Percentiles rank a stretch among this genome's conserved stretches.
These are phyloP conservation scores for Elaeagnus macrophylla DNA, from an alignment of 306 rosid genomes.

Conservation along the genomic window DNA sequence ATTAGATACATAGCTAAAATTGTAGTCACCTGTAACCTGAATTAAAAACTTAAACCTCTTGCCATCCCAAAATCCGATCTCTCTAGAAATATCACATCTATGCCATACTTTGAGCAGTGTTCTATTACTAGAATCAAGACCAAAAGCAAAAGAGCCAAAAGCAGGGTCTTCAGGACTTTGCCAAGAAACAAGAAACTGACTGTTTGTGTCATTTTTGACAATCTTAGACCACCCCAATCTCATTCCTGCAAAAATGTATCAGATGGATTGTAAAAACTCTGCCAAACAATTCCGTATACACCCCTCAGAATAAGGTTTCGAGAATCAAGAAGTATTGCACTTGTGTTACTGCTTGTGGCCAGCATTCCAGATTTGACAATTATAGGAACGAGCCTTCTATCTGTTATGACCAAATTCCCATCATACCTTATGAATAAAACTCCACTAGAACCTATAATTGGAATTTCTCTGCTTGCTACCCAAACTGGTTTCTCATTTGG, in stretches of 20 bases:
- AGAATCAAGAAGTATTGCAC: constrained; percentile 1
- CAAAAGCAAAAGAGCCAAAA: not conserved
- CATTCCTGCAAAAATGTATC: constrained; percentile 14
- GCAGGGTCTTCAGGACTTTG: not conserved
- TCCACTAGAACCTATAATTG: constrained; percentile 3
- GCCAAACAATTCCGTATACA: constrained; percentile 1
- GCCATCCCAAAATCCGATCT: constrained; percentile 14
- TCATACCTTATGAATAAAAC: constrained; percentile 3
- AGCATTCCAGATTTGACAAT: constrained; percentile 1
- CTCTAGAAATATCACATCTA: not conserved
- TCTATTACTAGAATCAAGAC: not conserved
- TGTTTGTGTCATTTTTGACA: not conserved
- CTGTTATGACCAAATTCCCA: constrained; percentile 10
- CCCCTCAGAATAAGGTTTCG: constrained; percentile 10
- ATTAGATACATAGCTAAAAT: constrained; percentile 1
- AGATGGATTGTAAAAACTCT: constrained; percentile 3
- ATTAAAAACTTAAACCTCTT: constrained; percentile 3
- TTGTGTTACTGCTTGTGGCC: not conserved
- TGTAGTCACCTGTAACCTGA: constrained; percentile 4
- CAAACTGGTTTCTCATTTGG: constrained; percentile 9
- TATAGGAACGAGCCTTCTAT: not conserved
- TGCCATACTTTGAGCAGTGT: constrained; percentile 6
- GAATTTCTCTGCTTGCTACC: constrained; percentile 15
- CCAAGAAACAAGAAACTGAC: constrained; percentile 9
- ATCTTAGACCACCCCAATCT: constrained; percentile 8